These are phyloP conservation scores for Amylocarpus encephaloides DNA, from an alignment of 2,329 filamentous ascomycete species.

Conservation along the genomic window DNA sequence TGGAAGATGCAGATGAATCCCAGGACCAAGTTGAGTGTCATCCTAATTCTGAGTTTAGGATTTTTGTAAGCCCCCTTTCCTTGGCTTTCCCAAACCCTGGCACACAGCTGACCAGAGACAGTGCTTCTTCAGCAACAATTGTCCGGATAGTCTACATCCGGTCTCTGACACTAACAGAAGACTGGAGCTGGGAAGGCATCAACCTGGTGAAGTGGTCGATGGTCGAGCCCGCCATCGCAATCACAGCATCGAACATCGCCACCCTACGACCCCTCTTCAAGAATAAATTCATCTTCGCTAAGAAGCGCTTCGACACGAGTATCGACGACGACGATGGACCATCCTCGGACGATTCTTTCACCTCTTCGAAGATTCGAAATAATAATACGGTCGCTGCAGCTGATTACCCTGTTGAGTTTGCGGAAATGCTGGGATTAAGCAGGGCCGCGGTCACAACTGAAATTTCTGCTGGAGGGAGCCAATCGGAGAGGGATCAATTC, in stretches of 20 bases:
- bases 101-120: conserved; percentile 11
- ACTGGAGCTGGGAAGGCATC: conserved; percentile 37
- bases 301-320: conserved; percentile 14
- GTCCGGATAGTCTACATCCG: conserved; percentile 39
- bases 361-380: neutral
- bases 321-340: conserved; percentile 12
- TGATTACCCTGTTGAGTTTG: conserved; percentile 24
- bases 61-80: conserved; percentile 33
- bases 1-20: conserved; percentile 28
- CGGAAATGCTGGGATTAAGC: conserved; percentile 22
- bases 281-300: conserved; percentile 20
- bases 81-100: too few species aligned
- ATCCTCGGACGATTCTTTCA: conserved; percentile 3
- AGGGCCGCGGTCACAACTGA: conserved; percentile 21
- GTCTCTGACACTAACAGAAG: conserved; percentile 31
- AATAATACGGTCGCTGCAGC: conserved; percentile 6
- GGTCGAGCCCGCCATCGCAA: conserved; percentile 37
- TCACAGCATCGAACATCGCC: conserved; percentile 35
- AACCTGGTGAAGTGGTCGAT: conserved; percentile 41
- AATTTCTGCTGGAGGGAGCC: conserved; percentile 16
- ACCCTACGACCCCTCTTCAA: conserved; percentile 35
- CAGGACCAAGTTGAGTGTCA: conserved; percentile 31
- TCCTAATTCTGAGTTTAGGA: conserved; percentile 32
- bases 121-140: conserved; percentile 38
- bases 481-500: conserved; percentile 7